Evolutionary conservation across 2,329 filamentous ascomycete species (phyloP), one percentile per base, ranked within the genome.

Genomic region (Dichotomopilus funicola): DNA sequence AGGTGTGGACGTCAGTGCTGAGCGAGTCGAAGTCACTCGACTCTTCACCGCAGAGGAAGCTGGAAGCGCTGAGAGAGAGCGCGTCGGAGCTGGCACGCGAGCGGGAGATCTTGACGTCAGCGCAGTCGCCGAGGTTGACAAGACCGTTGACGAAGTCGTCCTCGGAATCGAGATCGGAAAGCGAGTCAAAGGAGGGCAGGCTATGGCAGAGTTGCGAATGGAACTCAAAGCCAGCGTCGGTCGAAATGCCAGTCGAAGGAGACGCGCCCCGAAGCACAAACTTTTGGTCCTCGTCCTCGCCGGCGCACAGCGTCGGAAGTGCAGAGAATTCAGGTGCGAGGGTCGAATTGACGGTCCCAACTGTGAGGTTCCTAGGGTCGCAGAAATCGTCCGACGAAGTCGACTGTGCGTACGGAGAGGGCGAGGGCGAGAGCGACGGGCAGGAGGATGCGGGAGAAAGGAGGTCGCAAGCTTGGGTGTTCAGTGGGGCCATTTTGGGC

Each of bases 101-200:
- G 63, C 91, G 83, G 75, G 89, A 90, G 67, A 81, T 74, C 70
- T 86, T 84, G 49, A 79, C 74, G 41, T 77, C 70, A 45, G 59
- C 54, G 59, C 81, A 77, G 33, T 70, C 71, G 55, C 71, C 70
- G 62, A 91, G 86, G 66, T 89, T 83, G 61, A 90, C 85, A 7
- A 95, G 80, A 54, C 81, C 80, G 69, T 83, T 86, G 65, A 83
- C 80, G 66, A 95, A 90, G 68, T 94, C 89, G 79, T 95, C 89
- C 66, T 96, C 91, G 0, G 88, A 91, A 70, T 96, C 91, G 55
- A 96, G 80, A 65, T 95, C 91, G 31, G 91, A 94, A 63, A 95
- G 83, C 62, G 90, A 88, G 70, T 95, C 89, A 64, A 95, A 95
- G 7, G 79, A 94, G 77, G 88, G 86, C 35, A 94, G 78, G 31